Base-by-base conservation (phyloP, 2,329 filamentous ascomycete species). In the Colletotrichum cuscutae region DNA sequence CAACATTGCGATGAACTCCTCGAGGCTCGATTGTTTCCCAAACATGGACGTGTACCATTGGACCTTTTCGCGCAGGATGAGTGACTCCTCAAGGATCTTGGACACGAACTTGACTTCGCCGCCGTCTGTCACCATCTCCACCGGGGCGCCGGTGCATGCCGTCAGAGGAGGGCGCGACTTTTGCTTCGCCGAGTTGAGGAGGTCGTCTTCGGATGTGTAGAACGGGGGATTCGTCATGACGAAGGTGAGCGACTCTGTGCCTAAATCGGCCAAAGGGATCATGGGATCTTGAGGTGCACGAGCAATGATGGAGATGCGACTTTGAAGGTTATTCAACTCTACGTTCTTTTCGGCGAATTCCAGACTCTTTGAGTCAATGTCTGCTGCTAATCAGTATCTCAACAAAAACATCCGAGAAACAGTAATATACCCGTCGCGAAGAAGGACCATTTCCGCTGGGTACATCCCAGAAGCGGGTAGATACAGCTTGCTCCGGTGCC, bases 201-300 rank as follows among this genome's bases (percentile, higher is more conserved):
- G 89, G 63, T 97, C 95, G 5, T 87, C 82, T 3, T 88, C 84
- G 0, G 94, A 95, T n/a, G 86, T 82, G 84, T 98, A 98, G 83
- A 99, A 99, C 0, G 97, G 97, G 0, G 97, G 97, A 76, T 99
- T 99, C 75, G 93, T 96, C 91, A 98, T 97, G 71, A 90, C 91
- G 80, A 98, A 98, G 79, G 96, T 92, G 56, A 97, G 86, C 3
- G 74, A 78, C 8, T 83, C 79, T 5, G 89, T 79, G 26, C 80
- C 82, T 1, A 91, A 78, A 0, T 86, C 86, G 52, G 90, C 84
- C 0, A 95, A 79, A 0, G 93, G 91, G 6, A 98, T 87, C 1
- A 98, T 83, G 0, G 84, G 77, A 46, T 88, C 89, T 0, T 83
- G 79, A 0, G 84, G 76, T 0, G 84, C 81, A 1, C 90, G 91